Evolutionary conservation across 371 early-diverging fungal species (phyloP), one percentile per base, ranked within the genome.

Genomic region (Parasitella parasitica): DNA sequence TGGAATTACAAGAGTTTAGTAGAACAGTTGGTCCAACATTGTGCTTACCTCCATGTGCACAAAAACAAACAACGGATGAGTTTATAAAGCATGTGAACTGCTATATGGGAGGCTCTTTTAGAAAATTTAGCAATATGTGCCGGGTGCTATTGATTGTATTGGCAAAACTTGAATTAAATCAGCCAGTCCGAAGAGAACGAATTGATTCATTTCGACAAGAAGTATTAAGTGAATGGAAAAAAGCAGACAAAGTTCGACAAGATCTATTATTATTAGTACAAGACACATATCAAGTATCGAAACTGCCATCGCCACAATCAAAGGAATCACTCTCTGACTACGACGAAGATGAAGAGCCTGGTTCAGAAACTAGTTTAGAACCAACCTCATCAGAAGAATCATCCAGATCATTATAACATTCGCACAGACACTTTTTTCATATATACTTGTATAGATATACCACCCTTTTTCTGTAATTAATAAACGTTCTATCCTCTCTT

Each of bases 161-260:
- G 6, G 22, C 48, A 37, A 70, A 56, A 28, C 9, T 70, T 9
- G 70, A 70, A 46, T 49, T 62, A 36, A 58, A 46, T 26, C 57
- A 65, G 9, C 36, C 66, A 13, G 56, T 67, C 1, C 16, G 46
- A 34, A 52, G 32, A 32, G 70, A 65, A 36, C 48, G 58, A 15
- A 69, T 69, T 28, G 49, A 65, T 18, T 69, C 70, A 11, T 65
- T 61, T 38, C 49, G 70, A 22, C 63, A 65, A 22, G 70, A 69
- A 51, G 2, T 69, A 8, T 22, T 58, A 12, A 26, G 54, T 16
- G 65, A 69, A 50, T 64, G 65, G 65, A 46, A 36, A 46, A 65
- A 57, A 34, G 70, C 65, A 5, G 43, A 27, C 2, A 26, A 8
- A 8, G 57, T 69, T 2, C 38, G 54, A 49, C 32, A 57, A 41